phyloP scores from a whole-genome alignment of 2,329 filamentous ascomycete genomes.

The Cytospora schulzeri region DNA sequence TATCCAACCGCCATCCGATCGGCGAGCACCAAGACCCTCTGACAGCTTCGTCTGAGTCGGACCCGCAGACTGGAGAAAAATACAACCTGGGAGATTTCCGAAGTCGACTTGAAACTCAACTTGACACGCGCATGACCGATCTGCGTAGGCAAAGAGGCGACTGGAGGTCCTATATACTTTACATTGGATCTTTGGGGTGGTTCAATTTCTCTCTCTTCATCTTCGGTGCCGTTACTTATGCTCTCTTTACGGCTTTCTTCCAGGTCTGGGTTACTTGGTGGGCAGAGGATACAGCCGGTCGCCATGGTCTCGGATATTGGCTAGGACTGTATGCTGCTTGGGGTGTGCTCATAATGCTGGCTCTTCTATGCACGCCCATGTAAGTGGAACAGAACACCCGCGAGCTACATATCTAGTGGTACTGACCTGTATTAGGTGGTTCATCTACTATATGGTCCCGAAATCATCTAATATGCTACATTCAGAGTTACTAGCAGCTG shows the following conservation, averaged over 20 bases:
- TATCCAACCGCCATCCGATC: not conserved
- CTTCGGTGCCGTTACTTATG: not conserved
- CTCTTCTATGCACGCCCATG: not conserved
- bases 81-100: not conserved
- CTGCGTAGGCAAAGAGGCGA: not conserved
- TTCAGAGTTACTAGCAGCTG: not conserved
- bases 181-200: not conserved
- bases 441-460: not conserved
- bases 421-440: not conserved
- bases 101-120: not conserved
- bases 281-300: not conserved
- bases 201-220: not conserved
- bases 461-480: not conserved
- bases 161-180: not conserved
- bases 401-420: not conserved
- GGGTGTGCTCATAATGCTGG: not conserved
- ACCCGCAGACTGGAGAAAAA: not conserved
- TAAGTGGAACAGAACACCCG: not conserved
- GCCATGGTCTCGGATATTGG: not conserved
- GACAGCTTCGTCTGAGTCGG: not conserved
- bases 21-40: not conserved
- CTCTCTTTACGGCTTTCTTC: not conserved
- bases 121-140: not conserved
- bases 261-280: constrained; percentile 1
- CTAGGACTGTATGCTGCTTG: not conserved